Percentiles rank a stretch among this genome's conserved stretches.
Conservation (phyloP, 148 eudicot genomes). For the Silene uniflora region DNA sequence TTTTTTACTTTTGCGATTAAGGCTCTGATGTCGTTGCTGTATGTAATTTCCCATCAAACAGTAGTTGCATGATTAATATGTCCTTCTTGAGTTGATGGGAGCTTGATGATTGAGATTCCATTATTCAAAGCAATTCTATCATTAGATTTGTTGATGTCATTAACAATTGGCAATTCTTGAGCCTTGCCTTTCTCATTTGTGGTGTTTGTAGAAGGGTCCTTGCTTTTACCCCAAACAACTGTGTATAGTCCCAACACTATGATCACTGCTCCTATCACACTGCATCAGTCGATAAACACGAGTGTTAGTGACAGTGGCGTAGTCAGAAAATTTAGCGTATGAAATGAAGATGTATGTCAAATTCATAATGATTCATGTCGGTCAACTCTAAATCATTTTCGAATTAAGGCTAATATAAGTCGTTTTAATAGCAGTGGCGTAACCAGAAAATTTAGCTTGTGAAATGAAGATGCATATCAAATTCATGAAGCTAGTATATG, state of each 20-base stretch:
- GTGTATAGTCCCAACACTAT: constrained; percentile 61
- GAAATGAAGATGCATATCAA: too few species aligned
- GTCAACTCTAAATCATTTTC: too few species aligned
- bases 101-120: constrained; percentile 23
- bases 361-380: too few species aligned
- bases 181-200: constrained; percentile 25
- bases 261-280: constrained; percentile 59
- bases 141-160: constrained; percentile 21
- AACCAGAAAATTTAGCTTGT: too few species aligned
- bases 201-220: constrained; percentile 29
- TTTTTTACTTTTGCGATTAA: not conserved
- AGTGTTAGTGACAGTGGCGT: not conserved
- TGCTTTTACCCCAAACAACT: constrained; percentile 84
- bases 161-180: constrained; percentile 45
- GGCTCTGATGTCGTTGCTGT: too few species aligned
- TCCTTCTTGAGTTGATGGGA: constrained; percentile 23
- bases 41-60: not conserved
- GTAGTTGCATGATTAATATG: not conserved
- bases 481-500: too few species aligned
- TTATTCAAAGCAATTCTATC: constrained; percentile 6
- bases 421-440: too few species aligned
- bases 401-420: too few species aligned
- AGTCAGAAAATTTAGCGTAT: not conserved
- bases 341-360: too few species aligned
- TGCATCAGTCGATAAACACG: constrained; percentile 30